Evolutionary conservation across 495 filamentous ascomycete species (phyloP).

Genomic region (Penicillium paradoxum): DNA sequence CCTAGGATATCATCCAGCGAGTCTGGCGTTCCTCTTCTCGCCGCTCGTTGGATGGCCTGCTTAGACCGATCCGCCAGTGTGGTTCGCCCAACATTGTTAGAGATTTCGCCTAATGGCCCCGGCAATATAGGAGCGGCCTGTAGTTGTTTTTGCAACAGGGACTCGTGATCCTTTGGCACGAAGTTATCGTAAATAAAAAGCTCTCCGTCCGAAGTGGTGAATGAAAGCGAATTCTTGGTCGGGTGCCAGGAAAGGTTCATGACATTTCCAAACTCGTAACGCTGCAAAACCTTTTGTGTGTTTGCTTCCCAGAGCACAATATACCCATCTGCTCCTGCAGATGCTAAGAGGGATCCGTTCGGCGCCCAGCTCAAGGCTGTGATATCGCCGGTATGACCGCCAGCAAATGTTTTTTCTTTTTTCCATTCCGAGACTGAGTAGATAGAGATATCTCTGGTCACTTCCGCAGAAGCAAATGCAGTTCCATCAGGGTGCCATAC

Average conservation of each 20-base stretch:
- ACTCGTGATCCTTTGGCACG: slow-evolving; percentile 59
- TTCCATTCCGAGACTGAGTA: slow-evolving; percentile 84
- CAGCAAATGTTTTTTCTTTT: slow-evolving; percentile 68
- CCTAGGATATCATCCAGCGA: slow-evolving; percentile 56
- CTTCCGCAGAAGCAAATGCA: slow-evolving; percentile 80
- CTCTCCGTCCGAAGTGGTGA: slow-evolving; percentile 86
- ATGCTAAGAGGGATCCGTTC: slow-evolving; percentile 82
- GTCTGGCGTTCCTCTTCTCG: slow-evolving; percentile 47
- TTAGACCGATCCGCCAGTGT: slow-evolving; percentile 53
- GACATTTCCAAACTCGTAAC: slow-evolving; percentile 73
- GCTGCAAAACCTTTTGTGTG: slow-evolving; percentile 63
- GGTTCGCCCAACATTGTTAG: slow-evolving; percentile 56
- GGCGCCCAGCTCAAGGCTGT: slow-evolving; percentile 89
- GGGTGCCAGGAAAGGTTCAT: slow-evolving; percentile 90
- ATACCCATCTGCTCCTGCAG: slow-evolving; percentile 76
- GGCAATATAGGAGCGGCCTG: slow-evolving; percentile 83
- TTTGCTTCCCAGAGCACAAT: slow-evolving; percentile 86
- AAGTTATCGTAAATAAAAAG: slow-evolving; percentile 83
- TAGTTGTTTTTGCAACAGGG: slow-evolving; percentile 54
- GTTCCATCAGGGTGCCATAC: slow-evolving; percentile 94
- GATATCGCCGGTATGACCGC: slow-evolving; percentile 79
- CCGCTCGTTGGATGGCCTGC: slow-evolving; percentile 38
- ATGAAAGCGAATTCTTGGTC: slow-evolving; percentile 76
- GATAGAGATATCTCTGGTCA: slow-evolving; percentile 79
- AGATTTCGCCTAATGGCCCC: slow-evolving; percentile 68